Base-by-base conservation (phyloP, 805 yeast species). In the Cyberlindnera americana region DNA sequence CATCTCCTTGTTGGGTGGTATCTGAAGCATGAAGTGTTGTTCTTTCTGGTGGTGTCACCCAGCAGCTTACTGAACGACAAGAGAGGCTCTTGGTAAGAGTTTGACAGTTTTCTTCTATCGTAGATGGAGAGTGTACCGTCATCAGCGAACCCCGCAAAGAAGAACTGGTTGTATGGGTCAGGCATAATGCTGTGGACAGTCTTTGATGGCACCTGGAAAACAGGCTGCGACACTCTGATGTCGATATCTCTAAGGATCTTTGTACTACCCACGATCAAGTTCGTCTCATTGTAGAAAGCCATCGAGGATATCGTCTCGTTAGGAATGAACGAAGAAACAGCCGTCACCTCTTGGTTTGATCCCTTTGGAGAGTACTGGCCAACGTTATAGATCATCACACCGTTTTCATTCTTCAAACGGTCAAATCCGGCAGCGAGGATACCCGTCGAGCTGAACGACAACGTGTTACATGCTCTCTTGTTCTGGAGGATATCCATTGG, bases 61-160 rank as follows among this genome's bases (percentile, higher is more conserved):
- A 82, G 65, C 22, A 83, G 61, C 50, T 81, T 81, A 40, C 71
- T 72, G 49, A 83, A 83, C 15, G 73, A 70, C 25, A 83, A 57
- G 11, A 77, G 57, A 0, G 90, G 89, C 4, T 72, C 66, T 15
- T 80, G 21, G 67, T 60, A 28, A 24, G 49, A 14, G 17, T 60
- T 52, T 0, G 69, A 59, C 33, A 85, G 57, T 48, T 73, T 80
- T 48, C 95, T 67, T 47, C 87, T 70, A 57, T 85, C 95, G 86
- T 90, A 90, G 7, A 90, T 69, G 0, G 91, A 81, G 35, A 89
- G 63, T 0, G 93, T 76, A 2, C 96, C 95, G 53, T 85, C 91
- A 50, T 89, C 96, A 37, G 86, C 77, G 47, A 76, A 76, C 0
- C 95, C 80, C 14, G 87, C 77, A 59, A 90, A 86, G 46, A 75